A percentile compares a stretch with the other conserved stretches of the same genome.
phyloP scores from a whole-genome alignment of 768 basidiomycete genomes.

The Rhodotorula babjevae region DNA sequence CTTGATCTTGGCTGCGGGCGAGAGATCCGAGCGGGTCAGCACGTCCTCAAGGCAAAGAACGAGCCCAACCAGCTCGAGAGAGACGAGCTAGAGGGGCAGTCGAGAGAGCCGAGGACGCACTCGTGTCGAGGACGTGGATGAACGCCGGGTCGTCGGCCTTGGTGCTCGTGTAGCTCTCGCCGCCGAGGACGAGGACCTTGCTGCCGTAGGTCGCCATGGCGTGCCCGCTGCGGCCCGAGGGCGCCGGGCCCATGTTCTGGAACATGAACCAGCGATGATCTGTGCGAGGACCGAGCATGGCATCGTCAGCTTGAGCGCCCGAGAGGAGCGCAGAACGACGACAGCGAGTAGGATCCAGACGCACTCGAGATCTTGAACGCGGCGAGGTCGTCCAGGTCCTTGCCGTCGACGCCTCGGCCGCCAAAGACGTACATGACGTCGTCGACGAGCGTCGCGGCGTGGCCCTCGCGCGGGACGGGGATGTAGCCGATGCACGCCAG shows the following conservation, averaged over 20 bases:
- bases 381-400: constrained; percentile 86
- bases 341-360: constrained; percentile 47
- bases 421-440: constrained; percentile 98
- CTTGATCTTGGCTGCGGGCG: constrained; percentile 73
- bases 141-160: constrained; percentile 72
- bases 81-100: constrained; percentile 49
- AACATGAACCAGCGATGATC: constrained; percentile 99
- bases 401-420: constrained; percentile 92
- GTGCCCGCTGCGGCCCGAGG: constrained; percentile 86
- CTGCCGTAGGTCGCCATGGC: constrained; percentile 93
- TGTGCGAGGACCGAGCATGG: constrained; percentile 46
- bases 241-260: constrained; percentile 98
- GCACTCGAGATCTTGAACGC: constrained; percentile 95
- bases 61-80: constrained; percentile 59
- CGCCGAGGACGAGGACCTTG: constrained; percentile 87
- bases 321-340: neutral
- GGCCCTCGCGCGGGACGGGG: constrained; percentile 89
- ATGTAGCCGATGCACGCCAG: constrained; percentile 94
- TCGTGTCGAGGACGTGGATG: constrained; percentile 91
- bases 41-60: no score
- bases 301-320: neutral
- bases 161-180: constrained; percentile 66
- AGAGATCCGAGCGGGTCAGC: constrained; percentile 57
- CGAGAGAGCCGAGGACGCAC: constrained; percentile 53
- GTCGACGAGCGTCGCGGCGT: constrained; percentile 91